phyloP scores from a whole-genome alignment of 805 yeast genomes.

The Cyberlindnera samutprakarnensis region DNA sequence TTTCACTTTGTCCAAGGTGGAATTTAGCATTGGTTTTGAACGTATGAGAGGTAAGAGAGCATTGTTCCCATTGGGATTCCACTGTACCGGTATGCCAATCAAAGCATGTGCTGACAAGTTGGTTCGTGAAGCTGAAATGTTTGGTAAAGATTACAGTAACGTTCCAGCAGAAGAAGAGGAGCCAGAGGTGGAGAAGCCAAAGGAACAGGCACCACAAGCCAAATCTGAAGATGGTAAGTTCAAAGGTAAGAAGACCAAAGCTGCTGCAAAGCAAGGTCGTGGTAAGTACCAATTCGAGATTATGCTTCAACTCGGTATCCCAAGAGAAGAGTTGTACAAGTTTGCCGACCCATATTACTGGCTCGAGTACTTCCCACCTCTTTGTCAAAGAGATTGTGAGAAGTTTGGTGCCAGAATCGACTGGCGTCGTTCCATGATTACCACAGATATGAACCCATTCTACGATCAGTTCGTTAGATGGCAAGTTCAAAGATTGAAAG shows the following conservation, averaged over 20 bases:
- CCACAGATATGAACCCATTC: slow-evolving; percentile 92
- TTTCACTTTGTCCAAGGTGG: slow-evolving; percentile 89
- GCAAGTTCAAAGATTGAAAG: slow-evolving; percentile 88
- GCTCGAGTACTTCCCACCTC: slow-evolving; percentile 86
- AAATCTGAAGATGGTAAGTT: slow-evolving; percentile 76
- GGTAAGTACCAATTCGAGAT: slow-evolving; percentile 93
- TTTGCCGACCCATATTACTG: slow-evolving; percentile 88
- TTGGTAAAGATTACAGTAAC: slow-evolving; percentile 74
- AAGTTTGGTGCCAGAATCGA: slow-evolving; percentile 88
- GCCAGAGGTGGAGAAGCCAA: slow-evolving; percentile 31
- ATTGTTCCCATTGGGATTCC: slow-evolving; percentile 93
- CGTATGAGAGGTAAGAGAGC: slow-evolving; percentile 90
- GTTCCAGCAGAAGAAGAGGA: slow-evolving; percentile 58
- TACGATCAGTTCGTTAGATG: slow-evolving; percentile 92
- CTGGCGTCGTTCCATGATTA: slow-evolving; percentile 94
- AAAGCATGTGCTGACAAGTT: slow-evolving; percentile 92
- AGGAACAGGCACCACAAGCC: slow-evolving; percentile 17
- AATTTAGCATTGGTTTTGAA: slow-evolving; percentile 86
- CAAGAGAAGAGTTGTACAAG: slow-evolving; percentile 71
- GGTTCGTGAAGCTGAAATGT: slow-evolving; percentile 82
- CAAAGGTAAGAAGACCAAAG: slow-evolving; percentile 87
- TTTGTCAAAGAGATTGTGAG: slow-evolving; percentile 72
- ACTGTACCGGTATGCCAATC: slow-evolving; percentile 99
- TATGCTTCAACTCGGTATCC: slow-evolving; percentile 88
- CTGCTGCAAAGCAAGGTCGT: slow-evolving; percentile 86